phyloP scores from a whole-genome alignment of 495 filamentous ascomycete genomes.

The Penicillium cinerascens region DNA sequence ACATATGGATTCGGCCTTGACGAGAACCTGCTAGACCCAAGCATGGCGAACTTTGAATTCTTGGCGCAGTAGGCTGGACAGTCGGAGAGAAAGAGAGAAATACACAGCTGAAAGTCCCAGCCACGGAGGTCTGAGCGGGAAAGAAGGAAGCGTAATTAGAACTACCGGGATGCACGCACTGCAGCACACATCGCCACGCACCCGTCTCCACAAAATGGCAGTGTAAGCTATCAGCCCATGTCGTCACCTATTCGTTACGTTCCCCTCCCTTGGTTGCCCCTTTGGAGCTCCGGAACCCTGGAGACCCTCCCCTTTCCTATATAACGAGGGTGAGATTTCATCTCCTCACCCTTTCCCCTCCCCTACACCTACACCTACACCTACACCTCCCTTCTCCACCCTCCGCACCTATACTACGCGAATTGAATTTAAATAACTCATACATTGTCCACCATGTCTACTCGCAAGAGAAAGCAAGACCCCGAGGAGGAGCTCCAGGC shows the following conservation, averaged over 20 bases:
- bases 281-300: constrained; percentile 8
- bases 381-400: constrained; percentile 2
- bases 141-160: constrained; percentile 13
- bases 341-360: constrained; percentile 8
- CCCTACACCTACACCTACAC: constrained; percentile 11
- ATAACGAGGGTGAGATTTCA: neutral
- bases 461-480: constrained; percentile 65
- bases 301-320: constrained; percentile 8
- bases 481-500: constrained; percentile 57
- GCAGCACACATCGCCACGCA: constrained; percentile 11
- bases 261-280: constrained; percentile 22
- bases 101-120: neutral
- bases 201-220: constrained; percentile 12
- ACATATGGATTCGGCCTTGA: constrained; percentile 48
- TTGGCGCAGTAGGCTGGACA: constrained; percentile 29
- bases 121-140: neutral
- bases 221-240: constrained; percentile 26
- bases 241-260: constrained; percentile 25
- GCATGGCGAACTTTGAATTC: constrained; percentile 47
- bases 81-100: neutral
- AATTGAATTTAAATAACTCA: constrained; percentile 4
- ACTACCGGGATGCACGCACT: constrained; percentile 12
- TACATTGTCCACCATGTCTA: constrained; percentile 44
- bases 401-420: constrained; percentile 1
- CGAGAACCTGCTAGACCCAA: constrained; percentile 46